Percentiles rank a stretch among this genome's conserved stretches.
Conservation (phyloP, 495 filamentous ascomycete species). For the Penicillium paxilli region DNA sequence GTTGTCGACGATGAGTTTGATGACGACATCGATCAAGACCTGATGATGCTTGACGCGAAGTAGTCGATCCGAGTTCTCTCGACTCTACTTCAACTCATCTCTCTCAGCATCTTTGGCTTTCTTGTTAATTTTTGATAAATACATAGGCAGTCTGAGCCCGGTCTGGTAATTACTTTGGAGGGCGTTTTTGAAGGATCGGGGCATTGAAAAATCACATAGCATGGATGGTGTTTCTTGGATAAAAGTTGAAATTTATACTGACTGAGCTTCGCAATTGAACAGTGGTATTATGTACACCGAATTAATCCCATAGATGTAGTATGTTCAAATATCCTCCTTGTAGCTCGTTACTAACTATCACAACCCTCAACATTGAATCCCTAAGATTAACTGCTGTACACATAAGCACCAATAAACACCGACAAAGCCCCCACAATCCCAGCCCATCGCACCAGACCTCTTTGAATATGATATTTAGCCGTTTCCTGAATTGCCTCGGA, state of each 20-base stretch:
- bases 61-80: conserved; percentile 14
- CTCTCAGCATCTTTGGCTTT: neutral
- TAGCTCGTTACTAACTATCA: too few species aligned
- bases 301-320: too few species aligned
- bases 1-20: conserved; percentile 53
- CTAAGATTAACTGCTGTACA: neutral
- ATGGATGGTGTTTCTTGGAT: conserved; percentile 23
- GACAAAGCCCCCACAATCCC: conserved; percentile 5
- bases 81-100: too few species aligned
- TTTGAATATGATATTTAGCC: conserved; percentile 14
- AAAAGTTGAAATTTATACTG: neutral
- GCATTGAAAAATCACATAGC: conserved; percentile 15
- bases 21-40: conserved; percentile 60
- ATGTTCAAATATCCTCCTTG: too few species aligned
- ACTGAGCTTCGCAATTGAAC: neutral
- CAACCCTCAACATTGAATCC: neutral
- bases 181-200: conserved; percentile 20
- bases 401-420: neutral
- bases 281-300: too few species aligned
- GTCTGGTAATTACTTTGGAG: conserved; percentile 1
- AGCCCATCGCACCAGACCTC: conserved; percentile 21
- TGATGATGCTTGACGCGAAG: conserved; percentile 64
- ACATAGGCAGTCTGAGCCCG: neutral
- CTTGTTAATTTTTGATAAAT: conserved; percentile 1
- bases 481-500: conserved; percentile 20